phyloP scores from a whole-genome alignment of 148 eudicot genomes.

The Gaultheria prostrata region DNA sequence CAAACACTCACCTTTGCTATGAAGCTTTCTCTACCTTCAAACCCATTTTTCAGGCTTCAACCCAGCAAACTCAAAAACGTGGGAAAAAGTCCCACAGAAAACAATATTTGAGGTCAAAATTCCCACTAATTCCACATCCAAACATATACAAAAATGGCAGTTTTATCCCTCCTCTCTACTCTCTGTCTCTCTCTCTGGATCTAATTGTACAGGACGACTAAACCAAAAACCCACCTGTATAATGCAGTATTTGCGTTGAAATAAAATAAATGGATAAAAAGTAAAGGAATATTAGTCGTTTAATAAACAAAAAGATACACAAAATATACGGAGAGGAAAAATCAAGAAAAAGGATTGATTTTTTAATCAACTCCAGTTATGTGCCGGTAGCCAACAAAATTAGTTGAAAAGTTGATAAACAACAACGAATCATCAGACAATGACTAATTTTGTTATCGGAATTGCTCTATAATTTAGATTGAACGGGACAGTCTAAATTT shows the following conservation, averaged over 20 bases:
- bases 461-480: no score
- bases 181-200: conserved; percentile 20
- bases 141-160: not conserved
- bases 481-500: no score
- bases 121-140: conserved; percentile 13
- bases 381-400: conserved; percentile 11
- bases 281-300: conserved; percentile 18
- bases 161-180: not conserved
- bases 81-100: conserved; percentile 8
- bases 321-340: not conserved
- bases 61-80: conserved; percentile 9
- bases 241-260: not conserved
- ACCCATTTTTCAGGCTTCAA: conserved; percentile 24
- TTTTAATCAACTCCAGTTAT: not conserved
- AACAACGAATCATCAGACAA: conserved; percentile 4
- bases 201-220: conserved; percentile 14
- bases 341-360: not conserved
- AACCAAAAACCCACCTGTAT: conserved; percentile 25
- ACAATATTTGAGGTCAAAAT: conserved; percentile 2
- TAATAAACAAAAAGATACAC: not conserved
- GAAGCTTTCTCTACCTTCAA: conserved; percentile 28
- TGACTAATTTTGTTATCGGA: not conserved
- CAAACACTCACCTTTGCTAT: conserved; percentile 28
- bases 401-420: conserved; percentile 3
- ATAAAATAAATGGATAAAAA: conserved; percentile 33